Evolutionary conservation across 1,139 yeast species (phyloP).

Genomic region (Pichia sp.): DNA sequence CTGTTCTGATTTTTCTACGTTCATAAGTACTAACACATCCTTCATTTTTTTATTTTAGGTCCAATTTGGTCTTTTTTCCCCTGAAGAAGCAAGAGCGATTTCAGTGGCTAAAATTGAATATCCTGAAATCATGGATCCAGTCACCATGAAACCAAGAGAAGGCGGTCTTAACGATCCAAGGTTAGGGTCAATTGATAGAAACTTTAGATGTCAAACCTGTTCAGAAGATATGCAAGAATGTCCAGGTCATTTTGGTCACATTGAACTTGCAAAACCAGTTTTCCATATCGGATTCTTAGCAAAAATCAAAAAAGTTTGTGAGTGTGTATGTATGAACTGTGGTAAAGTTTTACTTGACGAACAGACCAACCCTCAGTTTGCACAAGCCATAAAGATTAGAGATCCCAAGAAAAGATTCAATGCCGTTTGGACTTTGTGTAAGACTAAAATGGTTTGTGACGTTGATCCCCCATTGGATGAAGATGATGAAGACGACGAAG

Average conservation of each 20-base stretch:
- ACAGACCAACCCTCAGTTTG: constrained; percentile 66
- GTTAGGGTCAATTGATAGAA: constrained; percentile 93
- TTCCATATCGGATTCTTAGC: constrained; percentile 94
- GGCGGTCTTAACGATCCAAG: constrained; percentile 98
- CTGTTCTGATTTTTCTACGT: too few species aligned
- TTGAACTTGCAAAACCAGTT: constrained; percentile 95
- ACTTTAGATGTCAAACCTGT: constrained; percentile 96
- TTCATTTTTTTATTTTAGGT: constrained; percentile 32
- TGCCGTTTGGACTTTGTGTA: constrained; percentile 92
- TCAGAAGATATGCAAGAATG: constrained; percentile 99
- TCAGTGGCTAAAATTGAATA: constrained; percentile 96
- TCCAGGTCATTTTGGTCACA: constrained; percentile 99
- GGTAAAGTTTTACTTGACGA: constrained; percentile 90
- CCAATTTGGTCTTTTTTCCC: constrained; percentile 95
- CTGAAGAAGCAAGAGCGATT: constrained; percentile 95
- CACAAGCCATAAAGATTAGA: constrained; percentile 79
- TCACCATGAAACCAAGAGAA: constrained; percentile 88
- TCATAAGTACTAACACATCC: too few species aligned
- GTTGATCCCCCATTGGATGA: constrained; percentile 74
- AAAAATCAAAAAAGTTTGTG: constrained; percentile 90
- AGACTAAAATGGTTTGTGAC: constrained; percentile 91
- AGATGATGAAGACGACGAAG: constrained; percentile 23
- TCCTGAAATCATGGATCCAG: constrained; percentile 98
- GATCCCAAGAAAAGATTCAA: constrained; percentile 95
- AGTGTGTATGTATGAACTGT: constrained; percentile 97